phyloP scores from a whole-genome alignment of 78 protist species.

The Fonticula alba region DNA sequence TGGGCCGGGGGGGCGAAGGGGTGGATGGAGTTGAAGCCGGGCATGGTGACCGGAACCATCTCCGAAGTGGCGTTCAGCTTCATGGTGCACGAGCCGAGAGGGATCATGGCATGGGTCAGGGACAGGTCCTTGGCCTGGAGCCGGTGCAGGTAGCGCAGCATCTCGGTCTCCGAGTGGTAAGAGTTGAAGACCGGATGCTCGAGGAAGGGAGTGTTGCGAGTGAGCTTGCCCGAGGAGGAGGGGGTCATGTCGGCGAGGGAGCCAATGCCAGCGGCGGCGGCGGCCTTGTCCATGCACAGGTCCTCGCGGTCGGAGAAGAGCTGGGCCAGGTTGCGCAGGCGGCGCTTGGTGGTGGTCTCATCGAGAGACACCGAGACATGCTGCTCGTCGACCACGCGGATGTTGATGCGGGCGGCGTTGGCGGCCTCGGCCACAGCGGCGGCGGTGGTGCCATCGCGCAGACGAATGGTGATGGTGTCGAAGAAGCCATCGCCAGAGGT shows the following conservation, averaged over 20 bases:
- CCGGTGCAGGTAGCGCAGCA: conserved; percentile 69
- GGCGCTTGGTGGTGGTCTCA: conserved; percentile 34
- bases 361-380: conserved; percentile 58
- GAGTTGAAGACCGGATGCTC: conserved; percentile 68
- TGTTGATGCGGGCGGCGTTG: conserved; percentile 30
- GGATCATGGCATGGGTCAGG: conserved; percentile 68
- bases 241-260: neutral
- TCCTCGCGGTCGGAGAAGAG: conserved; percentile 8
- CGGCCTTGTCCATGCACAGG: neutral
- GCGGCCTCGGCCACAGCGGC: conserved; percentile 10
- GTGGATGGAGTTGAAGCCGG: conserved; percentile 67
- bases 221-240: neutral
- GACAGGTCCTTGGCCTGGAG: conserved; percentile 71
- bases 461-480: conserved; percentile 46
- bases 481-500: conserved; percentile 17
- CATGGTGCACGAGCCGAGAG: conserved; percentile 92
- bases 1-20: conserved; percentile 86
- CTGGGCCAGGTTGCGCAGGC: conserved; percentile 20
- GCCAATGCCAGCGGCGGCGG: neutral
- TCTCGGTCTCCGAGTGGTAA: conserved; percentile 70
- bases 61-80: conserved; percentile 86
- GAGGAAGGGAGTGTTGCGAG: conserved; percentile 29
- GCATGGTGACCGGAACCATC: conserved; percentile 87
- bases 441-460: neutral
- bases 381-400: conserved; percentile 33